Conservation (phyloP, 2,329 filamentous ascomycete genomes). For the Aspergillus sp. region DNA sequence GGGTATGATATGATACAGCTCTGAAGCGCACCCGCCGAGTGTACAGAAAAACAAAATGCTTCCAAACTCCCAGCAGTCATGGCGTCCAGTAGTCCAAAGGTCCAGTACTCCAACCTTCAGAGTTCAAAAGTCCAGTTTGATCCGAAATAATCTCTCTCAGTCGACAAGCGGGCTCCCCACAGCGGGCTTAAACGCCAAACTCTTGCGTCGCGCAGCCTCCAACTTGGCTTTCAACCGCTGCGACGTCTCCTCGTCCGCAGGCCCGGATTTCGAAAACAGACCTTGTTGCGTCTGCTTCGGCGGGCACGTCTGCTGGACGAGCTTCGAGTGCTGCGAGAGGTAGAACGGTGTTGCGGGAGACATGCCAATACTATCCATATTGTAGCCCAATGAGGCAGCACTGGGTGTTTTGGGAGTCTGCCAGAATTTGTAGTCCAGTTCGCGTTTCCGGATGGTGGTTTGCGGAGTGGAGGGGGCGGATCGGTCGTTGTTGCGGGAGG, state of each 20-base stretch:
- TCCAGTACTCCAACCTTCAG: neutral
- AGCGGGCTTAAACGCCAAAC: conserved; percentile 51
- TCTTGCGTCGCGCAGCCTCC: conserved; percentile 71
- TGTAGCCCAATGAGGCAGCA: conserved; percentile 38
- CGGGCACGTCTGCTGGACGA: conserved; percentile 59
- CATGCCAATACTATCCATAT: conserved; percentile 45
- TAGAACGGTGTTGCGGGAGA: conserved; percentile 54
- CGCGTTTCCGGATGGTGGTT: conserved; percentile 13
- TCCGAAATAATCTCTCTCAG: conserved; percentile 4
- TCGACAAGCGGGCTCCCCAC: conserved; percentile 16
- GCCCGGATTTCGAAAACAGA: conserved; percentile 40
- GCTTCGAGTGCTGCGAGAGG: conserved; percentile 45
- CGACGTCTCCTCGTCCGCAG: conserved; percentile 35
- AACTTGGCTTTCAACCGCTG: conserved; percentile 62
- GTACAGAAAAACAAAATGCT: neutral
- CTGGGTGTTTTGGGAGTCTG: conserved; percentile 40
- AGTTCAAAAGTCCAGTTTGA: neutral
- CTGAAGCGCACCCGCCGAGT: neutral
- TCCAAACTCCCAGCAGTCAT: neutral
- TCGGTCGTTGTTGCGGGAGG: conserved; percentile 20
- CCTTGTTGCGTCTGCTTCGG: conserved; percentile 55
- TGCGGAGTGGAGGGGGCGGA: conserved; percentile 26
- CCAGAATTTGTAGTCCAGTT: conserved; percentile 25
- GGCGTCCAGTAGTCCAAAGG: too few relatives aligned
- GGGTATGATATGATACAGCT: neutral